phyloP scores from a whole-genome alignment of 2,329 filamentous ascomycete species.

The Chaetothyriales sp. region DNA sequence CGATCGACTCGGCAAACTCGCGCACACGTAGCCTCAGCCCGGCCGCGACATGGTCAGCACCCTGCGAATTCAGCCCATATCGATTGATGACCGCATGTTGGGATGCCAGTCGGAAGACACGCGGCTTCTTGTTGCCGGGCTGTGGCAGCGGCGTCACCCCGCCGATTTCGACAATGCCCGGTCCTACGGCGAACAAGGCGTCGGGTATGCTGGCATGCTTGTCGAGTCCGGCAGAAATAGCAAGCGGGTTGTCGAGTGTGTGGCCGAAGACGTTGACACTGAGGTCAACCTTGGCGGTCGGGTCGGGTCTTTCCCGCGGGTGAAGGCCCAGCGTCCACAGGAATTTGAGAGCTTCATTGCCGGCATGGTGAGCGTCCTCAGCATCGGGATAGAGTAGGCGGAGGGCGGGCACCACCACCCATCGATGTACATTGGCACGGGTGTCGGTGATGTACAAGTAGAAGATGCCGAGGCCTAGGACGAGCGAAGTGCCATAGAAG shows the following conservation, averaged over 20 bases:
- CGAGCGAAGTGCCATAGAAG: constrained; percentile 39
- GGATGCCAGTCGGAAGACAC: constrained; percentile 72
- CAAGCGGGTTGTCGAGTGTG: constrained; percentile 68
- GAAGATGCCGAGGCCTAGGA: constrained; percentile 32
- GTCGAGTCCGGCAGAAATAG: constrained; percentile 88
- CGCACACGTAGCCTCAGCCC: constrained; percentile 63
- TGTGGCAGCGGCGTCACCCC: constrained; percentile 81
- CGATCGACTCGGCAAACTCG: constrained; percentile 56
- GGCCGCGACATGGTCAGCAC: constrained; percentile 73
- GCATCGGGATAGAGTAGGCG: constrained; percentile 30
- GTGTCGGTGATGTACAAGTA: constrained; percentile 65
- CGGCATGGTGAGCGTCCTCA: constrained; percentile 81
- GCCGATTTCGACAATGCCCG: constrained; percentile 79
- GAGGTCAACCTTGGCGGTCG: constrained; percentile 38
- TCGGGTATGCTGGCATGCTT: constrained; percentile 85
- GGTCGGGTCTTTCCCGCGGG: constrained; percentile 61
- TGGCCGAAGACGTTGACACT: constrained; percentile 60
- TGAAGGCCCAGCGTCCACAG: constrained; percentile 63
- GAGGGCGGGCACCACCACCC: constrained; percentile 39
- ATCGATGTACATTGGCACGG: constrained; percentile 53
- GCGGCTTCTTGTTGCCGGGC: constrained; percentile 69
- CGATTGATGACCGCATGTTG: constrained; percentile 86
- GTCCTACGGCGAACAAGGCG: constrained; percentile 67
- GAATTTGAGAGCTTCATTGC: constrained; percentile 53
- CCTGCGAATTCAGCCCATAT: constrained; percentile 85